A percentile compares a stretch with the other conserved stretches of the same genome.
These are phyloP conservation scores for Sequoia sempervirens DNA, from an alignment of 75 land plant species.

Conservation along the genomic window DNA sequence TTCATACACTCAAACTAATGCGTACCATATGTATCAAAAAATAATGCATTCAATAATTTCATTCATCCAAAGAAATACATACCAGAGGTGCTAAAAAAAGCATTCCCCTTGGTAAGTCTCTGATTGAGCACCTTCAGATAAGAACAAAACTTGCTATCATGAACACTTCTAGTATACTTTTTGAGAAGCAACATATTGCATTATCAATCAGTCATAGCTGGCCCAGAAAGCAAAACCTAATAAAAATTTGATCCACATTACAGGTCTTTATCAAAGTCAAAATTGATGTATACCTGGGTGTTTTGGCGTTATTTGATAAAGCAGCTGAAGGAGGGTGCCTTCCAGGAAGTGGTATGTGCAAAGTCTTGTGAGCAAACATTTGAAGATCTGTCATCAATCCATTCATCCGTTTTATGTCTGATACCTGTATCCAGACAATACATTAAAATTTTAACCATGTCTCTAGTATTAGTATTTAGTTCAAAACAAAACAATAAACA, in stretches of 20 bases:
- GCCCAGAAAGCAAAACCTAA: background rate
- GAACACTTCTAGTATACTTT: background rate
- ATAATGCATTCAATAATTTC: background rate
- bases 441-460: background rate
- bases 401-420: slow-evolving; percentile 81
- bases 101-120: slow-evolving; percentile 2
- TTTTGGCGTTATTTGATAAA: slow-evolving; percentile 24
- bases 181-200: background rate
- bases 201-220: background rate
- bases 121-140: background rate
- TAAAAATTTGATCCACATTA: background rate
- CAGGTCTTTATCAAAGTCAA: background rate
- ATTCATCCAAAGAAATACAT: background rate
- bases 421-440: slow-evolving; percentile 45
- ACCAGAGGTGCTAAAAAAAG: background rate
- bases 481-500: background rate
- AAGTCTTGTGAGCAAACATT: slow-evolving; percentile 82
- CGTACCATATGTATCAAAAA: background rate
- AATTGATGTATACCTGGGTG: slow-evolving; percentile 16
- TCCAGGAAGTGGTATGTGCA: slow-evolving; percentile 76
- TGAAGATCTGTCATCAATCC: slow-evolving; percentile 81
- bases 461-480: background rate
- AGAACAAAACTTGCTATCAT: background rate
- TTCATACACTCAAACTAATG: background rate
- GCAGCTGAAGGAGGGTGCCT: slow-evolving; percentile 59